Base-by-base conservation (phyloP, 148 eudicot genomes). In the Dysphania ambrosioides region DNA sequence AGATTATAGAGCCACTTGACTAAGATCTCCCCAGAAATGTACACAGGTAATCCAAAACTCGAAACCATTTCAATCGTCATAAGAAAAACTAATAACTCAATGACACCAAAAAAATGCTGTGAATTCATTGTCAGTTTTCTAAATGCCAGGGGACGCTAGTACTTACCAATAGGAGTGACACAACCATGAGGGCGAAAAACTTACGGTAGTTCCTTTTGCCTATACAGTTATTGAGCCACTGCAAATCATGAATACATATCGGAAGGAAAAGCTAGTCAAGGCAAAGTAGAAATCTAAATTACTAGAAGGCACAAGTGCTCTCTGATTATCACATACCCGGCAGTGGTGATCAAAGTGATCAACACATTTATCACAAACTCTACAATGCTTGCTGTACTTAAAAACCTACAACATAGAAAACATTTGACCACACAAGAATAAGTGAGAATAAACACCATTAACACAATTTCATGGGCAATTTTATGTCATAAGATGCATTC, bases 281-380 rank as follows among this genome's bases (percentile, higher is more conserved):
- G 44, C n/a, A 31, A 59, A 70, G 16, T 10, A 0, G 16, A 23
- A 12, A n/a, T 63, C 35, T 57, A 62, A 41, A 26, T 41, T 68
- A 35, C 15, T 8, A 51, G 16, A 73, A 77, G 38, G 61, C 47
- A 32, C 16, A 29, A 72, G 44, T 66, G 53, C 53, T 47, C 53
- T 16, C 16, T 0, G 53, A 18, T 40, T 41, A 34, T 62, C n/a
- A 53, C 59, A 49, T 92, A 96, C 99, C 97, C 99, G 88, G 89
- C 99, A 96, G 78, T 96, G 99, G 75, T 96, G 99, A 87, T 96
- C 99, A 74, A 96, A 96, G 68, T 78, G 76, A 79, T 90, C 86
- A 9, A 96, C 99, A 70, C 99, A 95, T 86, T 96, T 96, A 86
- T 96, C 99, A 73, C 99, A 96, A 66, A 96, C 99, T 88, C 99